Base-by-base conservation (phyloP, 768 basidiomycete species). In the Tylopilus plumbeoviolaceoides region DNA sequence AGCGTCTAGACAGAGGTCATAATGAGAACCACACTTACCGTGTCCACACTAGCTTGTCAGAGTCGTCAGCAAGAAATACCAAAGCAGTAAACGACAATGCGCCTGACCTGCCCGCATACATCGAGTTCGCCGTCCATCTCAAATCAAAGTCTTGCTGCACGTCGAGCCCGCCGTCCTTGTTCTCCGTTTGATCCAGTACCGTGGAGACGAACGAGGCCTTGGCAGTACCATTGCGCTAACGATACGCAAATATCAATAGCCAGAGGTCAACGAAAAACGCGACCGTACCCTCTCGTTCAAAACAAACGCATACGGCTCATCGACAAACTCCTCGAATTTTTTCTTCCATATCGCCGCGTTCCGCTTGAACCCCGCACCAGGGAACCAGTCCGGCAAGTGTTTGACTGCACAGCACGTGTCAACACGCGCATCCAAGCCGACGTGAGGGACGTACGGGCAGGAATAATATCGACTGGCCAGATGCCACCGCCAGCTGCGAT, bases 51-150 rank as follows among this genome's bases (percentile, higher is more conserved):
- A 15, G 78, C 81, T 53, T 40, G 15, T 8, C 12, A 31, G 17
- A 17, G 30, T 38, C 38, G 40, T 47, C 33, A 47, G 30, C 12
- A 27, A 50, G 9, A 6, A 14, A 5, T 3, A 11, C 20, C 20
- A 40, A 10, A 10, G 5, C n/a, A 20, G 20, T 7, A 15, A 5
- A 50, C 17, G 14, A 23, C 23, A 23, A 5, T 18, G 40, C 11
- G 49, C 4, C 53, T 35, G 38, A 62, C 71, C 58, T 64, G 66
- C 72, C 72, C 7, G 76, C 72, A 63, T 86, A 89, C 84, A 90
- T 88, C 28, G 87, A 89, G 65, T 89, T 89, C n/a, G 89, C 88
- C 1, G 85, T 82, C 85, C 87, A 87, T 53, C 85, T 84, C 43
- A 89, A 72, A 58, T 90, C 87, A 55, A 82, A 82, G 59, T 87